Conservation (phyloP, 345 rosid genomes). For the rapeseed (Brassica napus) region Da-Ae NC_063442.1:14190001-14190500, state of each 20-base stretch:
- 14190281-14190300: constrained; percentile 8
- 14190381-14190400: too few species aligned
- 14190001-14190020: not conserved
- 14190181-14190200: not conserved
- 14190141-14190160: not conserved
- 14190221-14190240: not conserved
- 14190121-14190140: constrained; percentile 10
- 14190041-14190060: constrained; percentile 8
- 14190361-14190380: not conserved
- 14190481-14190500: too few species aligned
- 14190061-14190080: not conserved
- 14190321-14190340: not conserved
- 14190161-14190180: constrained; percentile 40
- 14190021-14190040: not conserved
- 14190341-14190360: not conserved
- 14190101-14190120: not conserved
- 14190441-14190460: too few species aligned
- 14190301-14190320: constrained; percentile 3
- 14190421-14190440: too few species aligned
- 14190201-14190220: not conserved
- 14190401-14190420: too few species aligned
- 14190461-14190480: too few species aligned
- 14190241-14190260: not conserved
- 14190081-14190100: constrained; percentile 12
- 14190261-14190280: not conserved